Base-by-base conservation (phyloP, 148 eudicot species). In the Spergularia marina region DNA sequence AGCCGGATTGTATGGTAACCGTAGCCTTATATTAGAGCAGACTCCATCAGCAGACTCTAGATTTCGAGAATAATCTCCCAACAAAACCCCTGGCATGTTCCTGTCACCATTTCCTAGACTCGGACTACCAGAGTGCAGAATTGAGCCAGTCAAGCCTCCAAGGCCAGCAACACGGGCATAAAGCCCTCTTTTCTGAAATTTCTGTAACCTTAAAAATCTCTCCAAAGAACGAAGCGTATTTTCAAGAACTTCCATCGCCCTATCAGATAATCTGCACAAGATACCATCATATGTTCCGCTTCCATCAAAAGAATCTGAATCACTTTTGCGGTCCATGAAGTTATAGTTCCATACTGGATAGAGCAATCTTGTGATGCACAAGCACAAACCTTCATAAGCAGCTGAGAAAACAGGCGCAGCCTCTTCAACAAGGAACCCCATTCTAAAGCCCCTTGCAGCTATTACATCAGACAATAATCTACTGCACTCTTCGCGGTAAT, bases 341-440 rank as follows among this genome's bases (percentile, higher is more conserved):
- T 94, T 92, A 79, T 92, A 89, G 83, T 91, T 96, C 99, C 99
- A 95, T 70, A 92, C 14, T 39, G 99, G 99, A 66, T 89, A 83
- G 81, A 95, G 97, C 81, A 95, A 83, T 83, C 99, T 90, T 49
- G 97, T 87, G 34, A 97, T 86, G 82, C 99, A 90, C 81, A 95
- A 83, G 85, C 94, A 88, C 53, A 95, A 86, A 68, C 99, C 99
- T 87, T 95, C 97, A 85, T 95, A 83, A 74, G 99, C 96, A 82
- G 97, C 97, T 10, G 97, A 92, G 81, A 89, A 95, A 12, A 91
- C 87, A 72, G 97, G 99, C 80, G 91, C 97, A 39, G 97, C 99
- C 80, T 92, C 97, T 78, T 95, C 96, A 78, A 95, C 96, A 69
- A 95, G 97, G 79, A 92, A 98, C 21, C 99, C 99, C 99, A 92